phyloP scores from a whole-genome alignment of 345 rosid species.

The Citrus unshiu region DNA sequence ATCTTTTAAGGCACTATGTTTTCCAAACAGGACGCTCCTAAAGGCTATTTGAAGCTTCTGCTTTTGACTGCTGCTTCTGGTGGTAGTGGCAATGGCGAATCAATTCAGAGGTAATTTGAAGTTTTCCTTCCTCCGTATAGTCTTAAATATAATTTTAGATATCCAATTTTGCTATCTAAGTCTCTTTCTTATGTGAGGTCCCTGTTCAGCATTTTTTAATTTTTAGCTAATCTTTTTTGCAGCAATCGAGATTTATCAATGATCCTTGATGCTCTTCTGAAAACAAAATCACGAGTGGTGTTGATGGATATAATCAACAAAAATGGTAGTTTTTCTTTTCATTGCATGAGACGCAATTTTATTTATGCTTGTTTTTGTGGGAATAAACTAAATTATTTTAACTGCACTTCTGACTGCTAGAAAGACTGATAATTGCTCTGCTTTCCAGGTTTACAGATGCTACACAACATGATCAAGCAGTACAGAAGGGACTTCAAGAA shows the following conservation, averaged over 20 bases:
- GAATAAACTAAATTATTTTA: not conserved
- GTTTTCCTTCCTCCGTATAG: slow-evolving; percentile 10
- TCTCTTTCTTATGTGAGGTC: not conserved
- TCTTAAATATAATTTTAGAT: slow-evolving; percentile 12
- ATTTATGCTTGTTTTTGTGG: slow-evolving; percentile 7
- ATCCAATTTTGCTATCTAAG: not conserved
- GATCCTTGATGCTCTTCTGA: slow-evolving; percentile 98
- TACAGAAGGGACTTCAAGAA: slow-evolving; percentile 84
- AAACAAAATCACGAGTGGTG: slow-evolving; percentile 85
- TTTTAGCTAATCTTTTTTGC: slow-evolving; percentile 34
- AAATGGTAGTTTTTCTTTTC: slow-evolving; percentile 57
- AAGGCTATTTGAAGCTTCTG: slow-evolving; percentile 90
- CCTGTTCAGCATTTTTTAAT: slow-evolving; percentile 16
- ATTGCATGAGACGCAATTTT: slow-evolving; percentile 10
- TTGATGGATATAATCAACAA: slow-evolving; percentile 78
- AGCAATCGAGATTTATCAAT: slow-evolving; percentile 98
- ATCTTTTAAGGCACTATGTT: slow-evolving; percentile 19
- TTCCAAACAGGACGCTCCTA: slow-evolving; percentile 77
- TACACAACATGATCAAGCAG: slow-evolving; percentile 94
- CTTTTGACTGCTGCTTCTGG: slow-evolving; percentile 98
- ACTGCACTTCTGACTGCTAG: slow-evolving; percentile 11
- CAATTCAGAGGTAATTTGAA: slow-evolving; percentile 75
- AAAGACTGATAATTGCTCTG: slow-evolving; percentile 17
- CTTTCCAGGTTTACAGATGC: slow-evolving; percentile 84
- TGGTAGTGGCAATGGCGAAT: slow-evolving; percentile 73